Percentiles rank a stretch among this genome's conserved stretches.
Evolutionary conservation across 164 flowering plant genomes (phyloP).

Genomic region (Pachysandra terminalis): DNA sequence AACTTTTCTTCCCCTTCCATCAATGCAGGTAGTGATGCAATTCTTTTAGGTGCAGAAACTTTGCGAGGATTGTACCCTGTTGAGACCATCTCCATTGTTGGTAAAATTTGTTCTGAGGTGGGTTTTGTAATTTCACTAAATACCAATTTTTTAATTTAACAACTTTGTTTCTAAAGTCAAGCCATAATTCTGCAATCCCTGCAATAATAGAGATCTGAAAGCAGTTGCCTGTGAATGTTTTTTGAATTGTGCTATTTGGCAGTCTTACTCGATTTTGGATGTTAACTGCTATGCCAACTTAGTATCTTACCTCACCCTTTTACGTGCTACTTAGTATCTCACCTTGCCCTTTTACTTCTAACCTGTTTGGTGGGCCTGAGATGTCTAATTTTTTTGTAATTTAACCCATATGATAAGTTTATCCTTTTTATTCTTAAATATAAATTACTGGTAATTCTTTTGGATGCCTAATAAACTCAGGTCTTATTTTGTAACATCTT

Average conservation of each 20-base stretch:
- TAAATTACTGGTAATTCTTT: too few species aligned
- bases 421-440: too few species aligned
- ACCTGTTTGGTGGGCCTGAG: background rate
- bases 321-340: background rate
- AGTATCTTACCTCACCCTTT: background rate
- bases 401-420: background rate
- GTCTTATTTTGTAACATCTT: too few species aligned
- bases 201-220: background rate
- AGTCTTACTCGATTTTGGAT: background rate
- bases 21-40: constrained; percentile 69
- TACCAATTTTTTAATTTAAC: background rate
- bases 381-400: too few species aligned
- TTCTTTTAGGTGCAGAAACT: constrained; percentile 87
- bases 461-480: too few species aligned
- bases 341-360: too few species aligned
- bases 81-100: constrained; percentile 67
- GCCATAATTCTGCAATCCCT: background rate
- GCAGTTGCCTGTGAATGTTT: background rate
- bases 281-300: background rate
- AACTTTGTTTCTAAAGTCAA: background rate
- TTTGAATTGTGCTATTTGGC: background rate
- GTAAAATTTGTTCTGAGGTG: constrained; percentile 80
- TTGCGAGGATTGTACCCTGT: constrained; percentile 73
- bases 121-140: background rate
- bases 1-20: background rate